phyloP scores from a whole-genome alignment of 2,329 filamentous ascomycete genomes.

The Polytolypa hystricis region DNA sequence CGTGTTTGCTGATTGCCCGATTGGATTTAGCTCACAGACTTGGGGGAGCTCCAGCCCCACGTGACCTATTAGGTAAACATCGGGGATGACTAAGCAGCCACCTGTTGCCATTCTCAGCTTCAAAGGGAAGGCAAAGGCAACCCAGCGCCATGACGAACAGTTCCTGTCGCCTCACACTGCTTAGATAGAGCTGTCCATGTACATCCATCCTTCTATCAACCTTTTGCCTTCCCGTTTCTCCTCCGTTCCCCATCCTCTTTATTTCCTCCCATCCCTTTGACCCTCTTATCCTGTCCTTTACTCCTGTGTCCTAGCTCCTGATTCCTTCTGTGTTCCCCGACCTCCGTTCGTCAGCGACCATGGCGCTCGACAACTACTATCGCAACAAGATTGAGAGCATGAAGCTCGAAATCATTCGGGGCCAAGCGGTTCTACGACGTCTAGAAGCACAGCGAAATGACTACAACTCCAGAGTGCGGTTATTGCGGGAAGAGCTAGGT shows the following conservation, averaged over 20 bases:
- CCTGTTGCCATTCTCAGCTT: no score
- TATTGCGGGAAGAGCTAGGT: conserved; percentile 89
- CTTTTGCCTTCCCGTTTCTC: not conserved
- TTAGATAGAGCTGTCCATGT: not conserved
- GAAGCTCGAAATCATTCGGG: conserved; percentile 99
- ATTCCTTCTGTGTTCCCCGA: conserved; percentile 1
- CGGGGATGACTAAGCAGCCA: not conserved
- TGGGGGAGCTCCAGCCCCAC: no score
- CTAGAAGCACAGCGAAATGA: conserved; percentile 97
- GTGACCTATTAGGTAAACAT: no score
- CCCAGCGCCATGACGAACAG: not conserved
- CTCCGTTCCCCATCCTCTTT: not conserved
- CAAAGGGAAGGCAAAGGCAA: no score
- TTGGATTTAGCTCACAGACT: no score
- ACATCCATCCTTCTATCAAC: not conserved
- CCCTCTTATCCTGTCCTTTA: not conserved
- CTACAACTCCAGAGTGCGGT: conserved; percentile 94
- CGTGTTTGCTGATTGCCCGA: no score
- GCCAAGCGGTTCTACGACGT: conserved; percentile 85
- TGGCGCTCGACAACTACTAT: conserved; percentile 99
- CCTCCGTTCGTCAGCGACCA: conserved; percentile 39
- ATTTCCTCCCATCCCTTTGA: not conserved
- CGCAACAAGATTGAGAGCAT: conserved; percentile 99
- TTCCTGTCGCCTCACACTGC: not conserved
- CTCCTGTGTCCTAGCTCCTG: not conserved